These are phyloP conservation scores for Globisporangium sylvaticum DNA, from an alignment of 352 stramenopile species.

Conservation along the genomic window DNA sequence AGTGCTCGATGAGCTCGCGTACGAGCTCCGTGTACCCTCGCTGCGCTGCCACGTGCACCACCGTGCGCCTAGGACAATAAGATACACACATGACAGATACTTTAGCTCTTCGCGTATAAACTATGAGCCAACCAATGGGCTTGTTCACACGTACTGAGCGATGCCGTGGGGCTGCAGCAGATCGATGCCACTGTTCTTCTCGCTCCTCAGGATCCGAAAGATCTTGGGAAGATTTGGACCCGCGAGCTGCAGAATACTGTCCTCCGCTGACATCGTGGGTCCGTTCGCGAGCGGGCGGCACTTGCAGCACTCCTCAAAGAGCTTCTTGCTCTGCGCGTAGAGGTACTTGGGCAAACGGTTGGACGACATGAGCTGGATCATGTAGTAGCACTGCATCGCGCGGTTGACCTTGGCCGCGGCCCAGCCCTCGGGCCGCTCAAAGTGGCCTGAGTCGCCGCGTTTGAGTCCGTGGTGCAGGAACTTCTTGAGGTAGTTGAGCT, in stretches of 20 bases:
- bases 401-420: conserved; percentile 47
- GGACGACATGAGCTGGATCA: conserved; percentile 39
- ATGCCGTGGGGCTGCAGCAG: conserved; percentile 61
- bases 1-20: conserved; percentile 53
- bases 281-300: conserved; percentile 53
- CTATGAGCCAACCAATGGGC: not conserved
- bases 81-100: not conserved
- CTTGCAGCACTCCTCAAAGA: conserved; percentile 78
- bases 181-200: conserved; percentile 55
- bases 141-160: conserved; percentile 37
- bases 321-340: conserved; percentile 50
- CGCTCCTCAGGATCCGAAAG: conserved; percentile 46
- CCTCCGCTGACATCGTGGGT: conserved; percentile 37
- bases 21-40: conserved; percentile 67
- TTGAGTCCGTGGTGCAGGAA: conserved; percentile 30
- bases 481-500: conserved; percentile 32
- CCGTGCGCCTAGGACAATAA: conserved; percentile 36
- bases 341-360: conserved; percentile 45
- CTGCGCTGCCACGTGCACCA: conserved; percentile 55
- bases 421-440: conserved; percentile 48
- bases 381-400: conserved; percentile 54
- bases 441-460: conserved; percentile 20
- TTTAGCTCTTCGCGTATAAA: not conserved
- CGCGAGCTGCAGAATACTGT: conserved; percentile 56
- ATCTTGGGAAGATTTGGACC: conserved; percentile 67